Conservation (phyloP, 2,329 filamentous ascomycete genomes). For the Hymenoscyphus occultus region DNA sequence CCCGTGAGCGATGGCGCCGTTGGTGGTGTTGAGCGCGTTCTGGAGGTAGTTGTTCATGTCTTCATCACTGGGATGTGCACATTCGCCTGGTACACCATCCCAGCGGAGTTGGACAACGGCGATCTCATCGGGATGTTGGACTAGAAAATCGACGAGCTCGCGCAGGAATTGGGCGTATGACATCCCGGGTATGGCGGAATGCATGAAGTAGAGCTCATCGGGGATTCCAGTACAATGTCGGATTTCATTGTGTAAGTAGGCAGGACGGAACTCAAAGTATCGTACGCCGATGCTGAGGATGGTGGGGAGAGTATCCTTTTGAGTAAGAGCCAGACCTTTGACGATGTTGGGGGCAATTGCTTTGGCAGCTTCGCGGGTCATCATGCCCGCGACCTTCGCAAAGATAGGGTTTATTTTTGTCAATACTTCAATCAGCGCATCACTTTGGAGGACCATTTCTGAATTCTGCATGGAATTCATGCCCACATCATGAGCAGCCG, state of each 20-base stretch:
- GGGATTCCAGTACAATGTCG: constrained; percentile 39
- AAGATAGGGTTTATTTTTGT: constrained; percentile 26
- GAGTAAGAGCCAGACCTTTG: constrained; percentile 47
- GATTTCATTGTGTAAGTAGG: constrained; percentile 45
- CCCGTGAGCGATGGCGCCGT: constrained; percentile 31
- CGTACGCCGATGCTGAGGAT: constrained; percentile 47
- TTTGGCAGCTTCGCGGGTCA: constrained; percentile 28
- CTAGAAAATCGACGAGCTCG: constrained; percentile 43
- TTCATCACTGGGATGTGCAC: constrained; percentile 41
- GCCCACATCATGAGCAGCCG: constrained; percentile 47
- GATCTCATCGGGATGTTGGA: constrained; percentile 43
- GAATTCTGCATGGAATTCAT: constrained; percentile 50
- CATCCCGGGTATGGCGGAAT: constrained; percentile 50
- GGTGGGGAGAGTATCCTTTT: constrained; percentile 46
- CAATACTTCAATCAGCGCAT: constrained; percentile 34
- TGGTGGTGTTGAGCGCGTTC: constrained; percentile 35
- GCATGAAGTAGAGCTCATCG: constrained; percentile 49
- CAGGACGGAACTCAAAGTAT: constrained; percentile 53
- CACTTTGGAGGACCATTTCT: constrained; percentile 39
- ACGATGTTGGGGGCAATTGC: constrained; percentile 43
- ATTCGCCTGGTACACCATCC: constrained; percentile 49
- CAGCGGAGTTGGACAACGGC: constrained; percentile 49
- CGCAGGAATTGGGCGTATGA: constrained; percentile 44
- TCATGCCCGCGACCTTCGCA: constrained; percentile 27
- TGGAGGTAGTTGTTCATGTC: constrained; percentile 42